phyloP scores from a whole-genome alignment of 208 protist genomes.

The Trypanosoma melophagium region DNA sequence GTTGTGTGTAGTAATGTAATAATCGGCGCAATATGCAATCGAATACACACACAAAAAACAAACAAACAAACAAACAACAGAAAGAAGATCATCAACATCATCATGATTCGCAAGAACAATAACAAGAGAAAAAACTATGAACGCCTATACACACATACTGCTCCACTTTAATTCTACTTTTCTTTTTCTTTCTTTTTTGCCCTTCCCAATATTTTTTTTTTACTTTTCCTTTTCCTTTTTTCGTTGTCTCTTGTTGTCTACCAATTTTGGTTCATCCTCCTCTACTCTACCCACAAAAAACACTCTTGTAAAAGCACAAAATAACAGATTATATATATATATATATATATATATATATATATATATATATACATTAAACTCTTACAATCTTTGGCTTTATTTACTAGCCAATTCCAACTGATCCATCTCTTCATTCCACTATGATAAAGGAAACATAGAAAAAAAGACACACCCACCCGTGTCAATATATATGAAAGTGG shows the following conservation, averaged over 20 bases:
- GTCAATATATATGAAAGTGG: no score
- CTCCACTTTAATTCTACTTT: constrained; percentile 5
- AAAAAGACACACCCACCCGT: no score
- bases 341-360: constrained; percentile 15
- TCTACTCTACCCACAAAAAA: neutral
- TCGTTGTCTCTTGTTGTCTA: neutral
- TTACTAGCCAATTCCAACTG: constrained; percentile 1
- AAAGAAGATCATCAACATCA: constrained; percentile 4
- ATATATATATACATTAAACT: neutral
- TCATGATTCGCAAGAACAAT: neutral
- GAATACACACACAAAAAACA: neutral
- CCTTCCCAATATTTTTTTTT: no score
- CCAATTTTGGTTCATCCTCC: neutral
- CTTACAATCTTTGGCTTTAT: no score
- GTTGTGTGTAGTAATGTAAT: no score
- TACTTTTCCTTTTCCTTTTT: neutral
- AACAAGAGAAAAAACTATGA: constrained; percentile 3
- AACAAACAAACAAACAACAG: constrained; percentile 6
- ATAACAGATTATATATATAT: constrained; percentile 4
- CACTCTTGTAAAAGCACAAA: neutral
- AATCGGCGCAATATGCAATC: no score
- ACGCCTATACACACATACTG: neutral
- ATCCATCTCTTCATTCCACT: neutral
- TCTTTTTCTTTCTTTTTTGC: constrained; percentile 13
- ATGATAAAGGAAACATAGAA: neutral